Percentiles rank a stretch among this genome's conserved stretches.
phyloP scores from a whole-genome alignment of 140 eudicot species.

The Cichorium intybus region DNA sequence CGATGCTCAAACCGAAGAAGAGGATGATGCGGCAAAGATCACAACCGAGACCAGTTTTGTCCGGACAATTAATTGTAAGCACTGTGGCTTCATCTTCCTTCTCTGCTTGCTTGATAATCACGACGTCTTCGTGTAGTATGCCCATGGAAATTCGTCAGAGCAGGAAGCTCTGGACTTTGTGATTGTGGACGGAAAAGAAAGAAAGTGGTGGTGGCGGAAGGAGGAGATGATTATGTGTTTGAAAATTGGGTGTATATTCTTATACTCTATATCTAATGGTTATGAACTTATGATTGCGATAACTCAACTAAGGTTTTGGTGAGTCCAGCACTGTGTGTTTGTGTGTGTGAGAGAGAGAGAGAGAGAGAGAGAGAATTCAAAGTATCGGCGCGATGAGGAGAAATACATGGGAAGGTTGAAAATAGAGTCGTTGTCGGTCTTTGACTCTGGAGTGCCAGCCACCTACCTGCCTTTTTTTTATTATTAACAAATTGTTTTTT shows the following conservation, averaged over 20 bases:
- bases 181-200: neutral
- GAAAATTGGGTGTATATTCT: no score
- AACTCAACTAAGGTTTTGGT: conserved; percentile 37
- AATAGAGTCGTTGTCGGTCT: conserved; percentile 10
- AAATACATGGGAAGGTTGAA: neutral
- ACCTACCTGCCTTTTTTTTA: conserved; percentile 2
- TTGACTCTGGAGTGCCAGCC: neutral
- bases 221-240: conserved; percentile 11
- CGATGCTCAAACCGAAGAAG: conserved; percentile 77
- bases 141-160: conserved; percentile 42
- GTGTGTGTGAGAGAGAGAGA: conserved; percentile 15
- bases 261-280: neutral
- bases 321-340: conserved; percentile 10
- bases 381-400: conserved; percentile 23
- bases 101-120: conserved; percentile 51
- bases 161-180: neutral
- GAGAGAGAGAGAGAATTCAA: conserved; percentile 2
- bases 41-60: conserved; percentile 88
- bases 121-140: conserved; percentile 72
- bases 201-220: neutral
- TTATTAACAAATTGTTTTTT: no score
- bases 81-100: conserved; percentile 70
- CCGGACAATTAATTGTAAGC: conserved; percentile 86
- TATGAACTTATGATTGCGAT: conserved; percentile 31
- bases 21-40: conserved; percentile 92